Percentiles rank a stretch among this genome's conserved stretches.
These are phyloP conservation scores for Mortierella sp. DNA, from an alignment of 371 early-diverging fungal genomes.

Conservation along the genomic window DNA sequence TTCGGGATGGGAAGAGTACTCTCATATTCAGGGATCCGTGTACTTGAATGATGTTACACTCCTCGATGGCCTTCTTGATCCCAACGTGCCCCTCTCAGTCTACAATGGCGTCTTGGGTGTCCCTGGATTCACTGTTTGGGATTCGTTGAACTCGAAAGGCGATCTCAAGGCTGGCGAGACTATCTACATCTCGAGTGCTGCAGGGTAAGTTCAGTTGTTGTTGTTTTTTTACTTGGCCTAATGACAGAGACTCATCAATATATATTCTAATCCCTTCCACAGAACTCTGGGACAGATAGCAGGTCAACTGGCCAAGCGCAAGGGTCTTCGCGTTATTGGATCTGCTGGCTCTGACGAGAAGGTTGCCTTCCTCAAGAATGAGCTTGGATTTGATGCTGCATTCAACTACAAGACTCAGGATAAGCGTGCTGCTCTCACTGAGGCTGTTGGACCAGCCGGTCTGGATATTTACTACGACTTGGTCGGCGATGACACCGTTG, in stretches of 20 bases:
- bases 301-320: conserved; percentile 73
- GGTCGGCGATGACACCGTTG: conserved; percentile 76
- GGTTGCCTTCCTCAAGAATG: conserved; percentile 66
- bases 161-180: conserved; percentile 79
- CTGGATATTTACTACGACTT: conserved; percentile 79
- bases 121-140: conserved; percentile 62
- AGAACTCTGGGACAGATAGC: conserved; percentile 73
- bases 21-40: neutral
- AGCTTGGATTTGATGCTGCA: conserved; percentile 72
- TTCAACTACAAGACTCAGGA: conserved; percentile 78
- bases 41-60: conserved; percentile 11
- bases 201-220: conserved; percentile 62
- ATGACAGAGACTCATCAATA: too few relatives aligned
- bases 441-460: conserved; percentile 56
- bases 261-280: neutral
- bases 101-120: conserved; percentile 65
- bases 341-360: conserved; percentile 78
- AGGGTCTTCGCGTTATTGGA: conserved; percentile 73
- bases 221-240: too few relatives aligned
- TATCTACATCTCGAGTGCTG: conserved; percentile 64
- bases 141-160: conserved; percentile 54
- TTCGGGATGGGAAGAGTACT: conserved; percentile 31
- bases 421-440: conserved; percentile 23
- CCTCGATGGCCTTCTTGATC: neutral
- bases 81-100: conserved; percentile 23